Evolutionary conservation across 2,329 filamentous ascomycete genomes (phyloP).

Genomic region (Paradendryphiella salina): DNA sequence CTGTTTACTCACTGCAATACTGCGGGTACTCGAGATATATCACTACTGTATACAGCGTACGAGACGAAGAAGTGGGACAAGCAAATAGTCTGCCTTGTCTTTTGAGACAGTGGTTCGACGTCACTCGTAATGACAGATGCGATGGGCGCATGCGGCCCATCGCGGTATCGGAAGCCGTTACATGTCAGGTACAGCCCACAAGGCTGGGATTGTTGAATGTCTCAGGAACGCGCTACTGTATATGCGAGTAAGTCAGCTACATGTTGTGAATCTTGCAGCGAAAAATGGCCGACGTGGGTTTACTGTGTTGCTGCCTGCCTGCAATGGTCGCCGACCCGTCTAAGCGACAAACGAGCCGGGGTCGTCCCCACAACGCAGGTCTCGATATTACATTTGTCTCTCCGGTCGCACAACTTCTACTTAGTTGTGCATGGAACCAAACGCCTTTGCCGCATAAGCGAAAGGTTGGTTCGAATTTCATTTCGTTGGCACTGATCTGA

Average conservation of each 20-base stretch:
- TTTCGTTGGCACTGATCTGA: conserved; percentile 1
- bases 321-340: conserved; percentile 2
- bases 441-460: background rate
- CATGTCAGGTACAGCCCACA: conserved; percentile 10
- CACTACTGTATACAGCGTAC: background rate
- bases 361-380: conserved; percentile 3
- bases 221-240: background rate
- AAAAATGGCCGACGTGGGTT: background rate
- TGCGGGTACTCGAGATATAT: conserved; percentile 1
- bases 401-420: background rate
- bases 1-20: conserved; percentile 1
- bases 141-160: conserved; percentile 1
- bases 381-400: conserved; percentile 5
- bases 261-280: background rate
- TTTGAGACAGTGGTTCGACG: conserved; percentile 2
- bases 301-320: background rate
- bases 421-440: background rate
- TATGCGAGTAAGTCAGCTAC: background rate
- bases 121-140: conserved; percentile 3
- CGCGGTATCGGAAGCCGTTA: conserved; percentile 1
- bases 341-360: background rate
- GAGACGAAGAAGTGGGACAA: background rate
- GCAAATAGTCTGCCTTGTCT: background rate
- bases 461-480: background rate
- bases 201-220: background rate